Base-by-base conservation (phyloP, 208 protist species). In the Trypanosoma avium region DNA sequence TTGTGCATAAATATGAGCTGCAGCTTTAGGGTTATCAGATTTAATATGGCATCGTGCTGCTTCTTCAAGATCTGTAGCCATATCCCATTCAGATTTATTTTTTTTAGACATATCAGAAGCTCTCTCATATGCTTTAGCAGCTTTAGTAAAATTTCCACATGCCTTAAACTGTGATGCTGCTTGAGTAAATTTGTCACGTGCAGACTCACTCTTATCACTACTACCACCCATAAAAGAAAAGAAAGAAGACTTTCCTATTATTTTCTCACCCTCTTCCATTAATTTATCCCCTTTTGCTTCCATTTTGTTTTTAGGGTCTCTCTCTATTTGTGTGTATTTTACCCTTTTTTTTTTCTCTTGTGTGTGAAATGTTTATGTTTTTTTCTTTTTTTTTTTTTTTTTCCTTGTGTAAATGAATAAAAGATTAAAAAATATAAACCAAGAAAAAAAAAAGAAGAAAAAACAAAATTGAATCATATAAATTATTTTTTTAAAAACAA, bases 111-210 rank as follows among this genome's bases (percentile, higher is more conserved):
- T 88, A 9, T 93, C 81, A 38, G 85, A 58, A 22, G 90, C 87
- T 27, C 83, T 79, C 59, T 77, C 52, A 71, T 91, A 93, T 36
- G 87, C 90, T 10, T 38, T 58, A 15, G 79, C 84, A 4, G 83
- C 90, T 66, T 91, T 92, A 12, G 52, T 27, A 61, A 88, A 93
- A 64, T 86, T 79, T 26, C 75, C 79, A 17, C 66, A 68, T 5
- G 85, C 83, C 67, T 93, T 93, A 75, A 90, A 96, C 65, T 92
- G 82, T 60, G 86, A 89, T 15, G 77, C 80, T 4, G 90, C 90
- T 55, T 88, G 79, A 35, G 84, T 54, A 42, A 92, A 90, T 57
- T 76, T 81, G n/a, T 91, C 87, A 58, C 82, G 86, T 12, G 90
- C 86, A 42, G 75, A 79, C 38, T 92, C 85, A 26, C 54, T 47